A percentile compares a stretch with the other conserved stretches of the same genome.
Conservation (phyloP, 2,329 filamentous ascomycete genomes). For the Arthroderma sp. region DNA sequence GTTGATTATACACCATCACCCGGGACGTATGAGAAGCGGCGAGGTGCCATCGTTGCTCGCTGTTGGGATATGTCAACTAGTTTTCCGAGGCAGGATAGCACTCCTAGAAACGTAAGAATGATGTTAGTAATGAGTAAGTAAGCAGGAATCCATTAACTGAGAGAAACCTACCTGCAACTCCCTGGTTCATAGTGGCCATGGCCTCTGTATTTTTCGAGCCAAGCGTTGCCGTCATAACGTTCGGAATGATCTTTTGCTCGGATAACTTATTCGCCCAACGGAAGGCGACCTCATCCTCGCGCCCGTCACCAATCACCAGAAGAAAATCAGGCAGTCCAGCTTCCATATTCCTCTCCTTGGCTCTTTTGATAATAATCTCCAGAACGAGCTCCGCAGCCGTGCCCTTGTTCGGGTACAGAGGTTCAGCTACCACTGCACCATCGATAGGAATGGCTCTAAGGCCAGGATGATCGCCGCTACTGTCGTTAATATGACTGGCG, state of each 20-base stretch:
- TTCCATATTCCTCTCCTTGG: constrained; percentile 13
- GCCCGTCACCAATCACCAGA: constrained; percentile 77
- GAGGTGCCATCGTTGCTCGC: neutral
- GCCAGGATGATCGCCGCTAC: constrained; percentile 60
- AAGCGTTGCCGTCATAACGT: constrained; percentile 74
- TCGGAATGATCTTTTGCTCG: constrained; percentile 44
- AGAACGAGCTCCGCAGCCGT: constrained; percentile 68
- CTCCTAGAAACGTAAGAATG: constrained; percentile 12
- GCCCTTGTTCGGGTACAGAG: constrained; percentile 74
- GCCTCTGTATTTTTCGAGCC: constrained; percentile 83
- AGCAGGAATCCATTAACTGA: neutral
- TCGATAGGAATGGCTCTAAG: constrained; percentile 75
- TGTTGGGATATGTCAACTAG: constrained; percentile 10
- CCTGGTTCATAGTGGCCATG: constrained; percentile 71
- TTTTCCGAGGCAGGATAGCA: constrained; percentile 14
- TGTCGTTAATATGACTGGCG: constrained; percentile 88
- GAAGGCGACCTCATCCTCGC: constrained; percentile 89
- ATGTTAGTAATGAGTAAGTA: constrained; percentile 5
- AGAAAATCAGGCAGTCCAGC: constrained; percentile 57
- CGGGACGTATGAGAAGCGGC: constrained; percentile 2
- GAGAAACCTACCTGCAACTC: constrained; percentile 61
- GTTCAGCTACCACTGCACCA: constrained; percentile 70
- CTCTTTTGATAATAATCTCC: constrained; percentile 46
- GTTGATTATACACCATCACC: constrained; percentile 1
- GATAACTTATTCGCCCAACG: constrained; percentile 77